Evolutionary conservation across 768 basidiomycete species (phyloP).

Genomic region (Suillus luteus): DNA sequence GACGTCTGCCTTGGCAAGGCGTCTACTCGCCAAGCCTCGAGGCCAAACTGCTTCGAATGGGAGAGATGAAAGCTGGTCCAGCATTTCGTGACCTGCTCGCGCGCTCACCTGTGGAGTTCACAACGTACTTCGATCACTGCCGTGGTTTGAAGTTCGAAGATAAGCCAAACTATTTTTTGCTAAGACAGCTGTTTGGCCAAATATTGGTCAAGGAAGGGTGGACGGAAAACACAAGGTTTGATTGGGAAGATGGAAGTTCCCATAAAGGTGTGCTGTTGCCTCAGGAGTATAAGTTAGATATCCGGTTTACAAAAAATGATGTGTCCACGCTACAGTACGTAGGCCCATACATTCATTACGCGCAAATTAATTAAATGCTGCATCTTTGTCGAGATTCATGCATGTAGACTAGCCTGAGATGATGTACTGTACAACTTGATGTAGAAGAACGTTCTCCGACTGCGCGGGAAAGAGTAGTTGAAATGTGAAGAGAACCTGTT

Average conservation of each 20-base stretch:
- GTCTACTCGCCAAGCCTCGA: constrained; percentile 13
- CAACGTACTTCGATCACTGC: constrained; percentile 19
- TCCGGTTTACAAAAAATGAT: background rate
- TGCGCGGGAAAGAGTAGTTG: too few relatives aligned
- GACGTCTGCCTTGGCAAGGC: constrained; percentile 28
- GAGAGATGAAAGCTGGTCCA: constrained; percentile 19
- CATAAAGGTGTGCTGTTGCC: background rate
- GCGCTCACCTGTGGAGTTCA: constrained; percentile 15
- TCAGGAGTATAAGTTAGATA: constrained; percentile 6
- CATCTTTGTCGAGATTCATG: too few relatives aligned
- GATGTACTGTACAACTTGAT: too few relatives aligned
- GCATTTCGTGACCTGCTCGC: constrained; percentile 3
- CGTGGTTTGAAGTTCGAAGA: constrained; percentile 22
- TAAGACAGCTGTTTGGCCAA: constrained; percentile 18
- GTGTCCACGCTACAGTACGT: constrained; percentile 1
- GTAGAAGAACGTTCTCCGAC: too few relatives aligned
- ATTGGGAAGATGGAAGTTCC: constrained; percentile 7
- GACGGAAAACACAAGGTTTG: background rate
- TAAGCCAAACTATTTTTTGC: constrained; percentile 22
- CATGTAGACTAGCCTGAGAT: too few relatives aligned
- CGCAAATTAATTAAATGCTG: background rate
- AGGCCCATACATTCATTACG: background rate
- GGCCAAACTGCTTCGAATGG: constrained; percentile 10
- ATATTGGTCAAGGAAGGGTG: constrained; percentile 4
- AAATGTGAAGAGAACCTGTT: too few relatives aligned